These are phyloP conservation scores for Ogataea neopini DNA, from an alignment of 805 yeast species.

Conservation along the genomic window DNA sequence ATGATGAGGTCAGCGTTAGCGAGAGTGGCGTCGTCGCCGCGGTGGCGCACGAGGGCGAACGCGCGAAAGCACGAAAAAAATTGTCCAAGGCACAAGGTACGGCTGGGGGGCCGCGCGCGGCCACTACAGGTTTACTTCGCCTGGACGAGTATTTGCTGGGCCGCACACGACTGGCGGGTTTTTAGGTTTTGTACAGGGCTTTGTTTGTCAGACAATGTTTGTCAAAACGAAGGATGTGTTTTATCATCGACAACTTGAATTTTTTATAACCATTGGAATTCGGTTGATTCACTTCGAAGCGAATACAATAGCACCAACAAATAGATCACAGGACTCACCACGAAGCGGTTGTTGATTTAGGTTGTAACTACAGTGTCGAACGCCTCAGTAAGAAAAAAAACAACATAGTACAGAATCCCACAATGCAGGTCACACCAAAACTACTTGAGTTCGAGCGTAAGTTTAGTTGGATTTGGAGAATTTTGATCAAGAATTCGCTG, in stretches of 20 bases:
- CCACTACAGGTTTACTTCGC: neutral
- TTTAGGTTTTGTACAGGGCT: constrained; percentile 2
- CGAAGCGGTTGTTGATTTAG: neutral
- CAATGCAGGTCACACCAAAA: constrained; percentile 72
- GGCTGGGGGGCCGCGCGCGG: neutral
- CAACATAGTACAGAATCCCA: neutral
- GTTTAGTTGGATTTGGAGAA: too few relatives aligned
- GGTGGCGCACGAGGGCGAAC: neutral
- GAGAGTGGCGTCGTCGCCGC: neutral
- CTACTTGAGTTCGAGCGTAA: constrained; percentile 75
- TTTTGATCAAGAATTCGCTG: too few relatives aligned
- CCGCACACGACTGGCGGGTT: constrained; percentile 7
- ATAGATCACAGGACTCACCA: neutral
- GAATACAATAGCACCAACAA: neutral
- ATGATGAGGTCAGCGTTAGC: constrained; percentile 4
- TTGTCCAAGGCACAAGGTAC: too few relatives aligned
- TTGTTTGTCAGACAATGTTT: constrained; percentile 7
- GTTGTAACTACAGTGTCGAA: neutral
- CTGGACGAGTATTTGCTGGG: constrained; percentile 3
- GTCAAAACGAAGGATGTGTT: neutral
- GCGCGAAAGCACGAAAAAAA: neutral
- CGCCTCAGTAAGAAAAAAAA: neutral
- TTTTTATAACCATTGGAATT: neutral
- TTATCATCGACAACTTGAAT: neutral
- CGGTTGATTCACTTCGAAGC: neutral